Evolutionary conservation across 73 alveolate species (phyloP).

Genomic region (Tetrahymena elliotti): DNA sequence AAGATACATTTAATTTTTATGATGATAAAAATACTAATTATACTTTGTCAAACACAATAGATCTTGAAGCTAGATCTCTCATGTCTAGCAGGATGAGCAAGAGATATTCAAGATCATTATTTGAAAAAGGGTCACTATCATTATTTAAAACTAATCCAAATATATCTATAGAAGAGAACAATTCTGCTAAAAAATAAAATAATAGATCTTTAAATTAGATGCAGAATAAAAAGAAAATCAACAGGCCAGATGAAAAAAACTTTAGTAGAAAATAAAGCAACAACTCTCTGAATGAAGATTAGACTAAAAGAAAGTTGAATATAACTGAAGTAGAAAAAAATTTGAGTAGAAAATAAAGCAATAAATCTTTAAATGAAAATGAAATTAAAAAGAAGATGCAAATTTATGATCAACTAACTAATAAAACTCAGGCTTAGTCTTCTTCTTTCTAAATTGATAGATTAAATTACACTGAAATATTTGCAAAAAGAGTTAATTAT

Average conservation of each 20-base stretch:
- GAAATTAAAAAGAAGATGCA: background rate
- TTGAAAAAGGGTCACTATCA: background rate
- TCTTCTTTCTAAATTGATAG: background rate
- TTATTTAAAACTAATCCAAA: background rate
- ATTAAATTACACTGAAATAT: background rate
- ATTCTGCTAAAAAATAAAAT: background rate
- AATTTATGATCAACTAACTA: background rate
- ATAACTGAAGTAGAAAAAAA: background rate
- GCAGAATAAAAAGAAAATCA: background rate
- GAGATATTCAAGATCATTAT: background rate
- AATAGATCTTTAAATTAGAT: background rate
- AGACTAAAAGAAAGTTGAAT: too few species aligned
- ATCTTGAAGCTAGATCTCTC: background rate
- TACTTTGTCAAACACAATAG: background rate
- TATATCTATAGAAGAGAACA: background rate
- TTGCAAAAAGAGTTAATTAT: background rate
- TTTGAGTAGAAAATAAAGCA: background rate
- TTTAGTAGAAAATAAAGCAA: background rate
- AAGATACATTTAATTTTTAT: background rate
- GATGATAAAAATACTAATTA: background rate
- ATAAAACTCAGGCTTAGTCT: background rate
- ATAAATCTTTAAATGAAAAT: background rate
- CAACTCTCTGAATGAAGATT: background rate
- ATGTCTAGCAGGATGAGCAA: background rate
- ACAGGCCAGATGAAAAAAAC: too few species aligned